These are phyloP conservation scores for Eugenia klotzschiana DNA, from an alignment of 441 rosid species.

Conservation along the genomic window DNA sequence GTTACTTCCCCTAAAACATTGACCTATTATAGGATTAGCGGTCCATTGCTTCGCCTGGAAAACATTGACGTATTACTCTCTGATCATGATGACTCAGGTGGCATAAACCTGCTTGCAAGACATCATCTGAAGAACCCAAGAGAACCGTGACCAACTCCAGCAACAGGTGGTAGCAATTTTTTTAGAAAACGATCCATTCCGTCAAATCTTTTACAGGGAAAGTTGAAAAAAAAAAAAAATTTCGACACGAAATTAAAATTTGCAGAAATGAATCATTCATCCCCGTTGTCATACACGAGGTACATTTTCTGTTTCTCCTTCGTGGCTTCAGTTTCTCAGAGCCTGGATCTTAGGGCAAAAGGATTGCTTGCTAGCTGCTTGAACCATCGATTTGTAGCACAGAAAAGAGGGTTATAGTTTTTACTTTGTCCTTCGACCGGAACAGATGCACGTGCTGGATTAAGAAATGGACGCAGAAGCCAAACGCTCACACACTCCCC, in stretches of 20 bases:
- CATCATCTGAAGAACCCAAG: background rate
- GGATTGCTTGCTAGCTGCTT: background rate
- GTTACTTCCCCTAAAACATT: background rate
- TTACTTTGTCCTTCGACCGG: background rate
- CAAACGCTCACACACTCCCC: background rate
- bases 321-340: background rate
- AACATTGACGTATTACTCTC: background rate
- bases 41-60: background rate
- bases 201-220: background rate
- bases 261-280: background rate
- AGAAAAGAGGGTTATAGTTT: background rate
- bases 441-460: background rate
- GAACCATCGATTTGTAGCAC: background rate
- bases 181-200: background rate
- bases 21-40: no score
- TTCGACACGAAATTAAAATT: background rate
- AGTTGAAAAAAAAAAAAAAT: background rate
- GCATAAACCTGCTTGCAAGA: background rate
- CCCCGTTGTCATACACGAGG: background rate
- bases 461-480: background rate
- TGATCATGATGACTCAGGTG: background rate
- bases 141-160: background rate
- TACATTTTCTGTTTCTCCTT: background rate
- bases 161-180: background rate
- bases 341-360: background rate